Conservation (phyloP, 371 early-diverging fungal species). For the Haplosporangium sp. region DNA sequence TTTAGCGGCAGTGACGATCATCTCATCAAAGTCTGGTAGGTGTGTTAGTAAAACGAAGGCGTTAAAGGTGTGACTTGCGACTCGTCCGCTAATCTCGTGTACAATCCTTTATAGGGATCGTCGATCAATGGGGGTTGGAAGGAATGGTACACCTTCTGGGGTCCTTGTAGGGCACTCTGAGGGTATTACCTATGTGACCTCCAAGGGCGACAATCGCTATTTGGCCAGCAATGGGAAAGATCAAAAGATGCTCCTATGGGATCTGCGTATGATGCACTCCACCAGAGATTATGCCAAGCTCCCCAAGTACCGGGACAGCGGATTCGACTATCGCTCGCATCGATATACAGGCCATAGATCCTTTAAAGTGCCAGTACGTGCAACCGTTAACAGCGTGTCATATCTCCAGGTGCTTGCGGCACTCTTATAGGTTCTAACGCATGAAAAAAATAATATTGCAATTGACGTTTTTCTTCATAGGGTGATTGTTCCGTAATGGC, state of each 20-base stretch:
- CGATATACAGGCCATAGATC: slow-evolving; percentile 20
- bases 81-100: neutral
- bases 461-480: neutral
- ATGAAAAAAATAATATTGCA: no score
- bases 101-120: slow-evolving; percentile 61
- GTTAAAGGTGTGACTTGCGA: neutral
- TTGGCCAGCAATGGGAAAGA: slow-evolving; percentile 63
- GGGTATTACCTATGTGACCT: slow-evolving; percentile 72
- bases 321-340: slow-evolving; percentile 39
- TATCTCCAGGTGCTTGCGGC: no score
- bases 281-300: slow-evolving; percentile 8
- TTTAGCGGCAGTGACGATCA: slow-evolving; percentile 73
- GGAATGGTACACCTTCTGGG: slow-evolving; percentile 60
- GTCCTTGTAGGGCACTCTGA: slow-evolving; percentile 75
- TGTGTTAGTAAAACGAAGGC: neutral
- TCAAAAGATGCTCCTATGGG: slow-evolving; percentile 74
- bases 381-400: no score
- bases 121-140: slow-evolving; percentile 56
- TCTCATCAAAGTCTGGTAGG: slow-evolving; percentile 66
- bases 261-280: slow-evolving; percentile 62
- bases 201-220: slow-evolving; percentile 75
- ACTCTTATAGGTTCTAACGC: no score
- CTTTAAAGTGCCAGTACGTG: slow-evolving; percentile 18
- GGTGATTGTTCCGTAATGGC: slow-evolving; percentile 67
- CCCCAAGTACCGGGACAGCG: slow-evolving; percentile 2